Evolutionary conservation across 345 rosid species (phyloP), one percentile per base, ranked within the genome.

Genomic region (Hibiscus syriacus): DNA sequence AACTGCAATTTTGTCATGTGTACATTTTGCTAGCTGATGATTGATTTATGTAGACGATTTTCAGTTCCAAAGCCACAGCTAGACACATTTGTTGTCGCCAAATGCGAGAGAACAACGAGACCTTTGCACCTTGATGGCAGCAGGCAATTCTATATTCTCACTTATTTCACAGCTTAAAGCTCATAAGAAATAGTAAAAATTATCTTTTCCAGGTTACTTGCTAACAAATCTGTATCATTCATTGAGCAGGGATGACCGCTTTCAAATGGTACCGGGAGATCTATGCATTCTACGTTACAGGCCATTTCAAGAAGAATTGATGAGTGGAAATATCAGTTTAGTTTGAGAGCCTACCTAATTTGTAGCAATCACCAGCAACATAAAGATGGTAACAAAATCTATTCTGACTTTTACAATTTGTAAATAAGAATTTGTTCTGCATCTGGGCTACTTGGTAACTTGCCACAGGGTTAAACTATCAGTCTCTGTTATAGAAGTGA

Each of bases 11-110:
- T 7, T 36, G 11, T 36, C 11, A 36, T 36, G 10, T 36, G 38
- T 34, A 34, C 10, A 36, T 36, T 29, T 53, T 19, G 0, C 12
- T 55, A 39, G 8, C 16, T 39, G 25, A 38, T 13, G 53, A 59
- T n/a, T 58, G 6, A 5, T 46, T 20, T 58, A 17, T 69, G n/a
- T 45, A 6, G 32, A 25, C 20, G 36, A 30, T 45, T 34, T n/a
- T 49, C 73, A 70, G 73, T 70, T 48, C 67, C 73, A 13, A 67
- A 60, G 67, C 73, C 73, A 48, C 49, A 70, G 49, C 38, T 70
- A 70, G 73, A 70, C 38, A 49, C 58, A 0, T 70, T 70, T 25
- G 60, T 70, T 22, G 73, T 70, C 6, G 73, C 73, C 19, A 70
- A 50, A 17, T 59, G 73, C 19, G 29, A 59, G 48, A 48, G 6